These are phyloP conservation scores for Dactylonectria macrodidyma DNA, from an alignment of 2,329 filamentous ascomycete genomes.

Conservation along the genomic window DNA sequence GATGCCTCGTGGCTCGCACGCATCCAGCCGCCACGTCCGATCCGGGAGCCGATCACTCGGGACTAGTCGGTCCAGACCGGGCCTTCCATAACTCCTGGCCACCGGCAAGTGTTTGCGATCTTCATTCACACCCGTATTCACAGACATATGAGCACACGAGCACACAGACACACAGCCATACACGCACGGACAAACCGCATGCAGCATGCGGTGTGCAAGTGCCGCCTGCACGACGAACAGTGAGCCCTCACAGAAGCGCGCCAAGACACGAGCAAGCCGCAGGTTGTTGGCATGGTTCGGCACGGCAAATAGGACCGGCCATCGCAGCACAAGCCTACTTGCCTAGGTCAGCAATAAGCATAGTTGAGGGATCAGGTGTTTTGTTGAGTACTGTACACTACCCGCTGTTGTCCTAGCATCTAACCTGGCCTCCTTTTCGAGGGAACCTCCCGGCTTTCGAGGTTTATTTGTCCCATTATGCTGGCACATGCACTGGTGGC, in stretches of 20 bases:
- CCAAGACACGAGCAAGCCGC: neutral
- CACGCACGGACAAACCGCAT: too few species aligned
- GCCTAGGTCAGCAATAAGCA: neutral
- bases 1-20: constrained; percentile 21
- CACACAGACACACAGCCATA: too few species aligned
- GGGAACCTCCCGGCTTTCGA: neutral
- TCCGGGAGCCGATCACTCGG: constrained; percentile 20
- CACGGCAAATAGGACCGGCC: neutral
- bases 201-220: too few species aligned
- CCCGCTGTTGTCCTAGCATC: neutral
- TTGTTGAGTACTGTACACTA: neutral
- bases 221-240: too few species aligned
- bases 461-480: neutral
- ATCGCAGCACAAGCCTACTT: neutral
- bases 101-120: neutral
- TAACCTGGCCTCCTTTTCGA: neutral
- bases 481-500: neutral
- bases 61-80: constrained; percentile 6
- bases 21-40: constrained; percentile 7
- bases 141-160: too few species aligned
- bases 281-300: neutral
- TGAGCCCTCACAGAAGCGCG: neutral
- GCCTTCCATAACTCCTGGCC: neutral
- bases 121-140: too few species aligned
- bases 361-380: neutral